Base-by-base conservation (phyloP, 768 basidiomycete species). In the Kwoniella sp. region DNA sequence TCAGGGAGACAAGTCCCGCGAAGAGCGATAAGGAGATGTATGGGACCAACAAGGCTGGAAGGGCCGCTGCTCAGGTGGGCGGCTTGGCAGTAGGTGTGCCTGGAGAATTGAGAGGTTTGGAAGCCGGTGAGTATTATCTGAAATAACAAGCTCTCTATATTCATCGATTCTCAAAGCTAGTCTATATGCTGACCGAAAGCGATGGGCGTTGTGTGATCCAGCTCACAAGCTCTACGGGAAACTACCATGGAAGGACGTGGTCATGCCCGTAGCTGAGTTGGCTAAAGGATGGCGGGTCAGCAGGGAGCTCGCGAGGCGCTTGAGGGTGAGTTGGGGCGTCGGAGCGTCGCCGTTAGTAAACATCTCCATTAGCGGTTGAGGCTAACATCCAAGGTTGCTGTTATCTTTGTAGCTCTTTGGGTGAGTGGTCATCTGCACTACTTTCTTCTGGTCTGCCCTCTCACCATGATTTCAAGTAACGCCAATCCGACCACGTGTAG, bases 1-100 rank as follows among this genome's bases (percentile, higher is more conserved):
- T 92, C 78, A 86, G 95, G 48, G 95, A 97, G 81, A 88, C 87
- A 0, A 92, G 90, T 0, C 92, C 95, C 0, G 85, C 85, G 0
- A 79, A 86, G 34, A 84, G 92, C 4, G 90, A 89, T 74, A 79
- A 83, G 45, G 87, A 87, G 4, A 97, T 97, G 93, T 97, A 87
- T 81, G 72, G 75, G 73, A 81, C 34, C 0, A 81, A 84, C 13
- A 78, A 87, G 48, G 83, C 90, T 2, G 68, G 78, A 3, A 65
- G 71, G 50, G 54, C 62, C 4, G 81, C 83, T 1, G 84, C 92
- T 20, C 83, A 73, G 63, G 87, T 84, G 62, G 95, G 96, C 2
- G 94, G 96, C 2, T 82, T 97, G 59, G 80, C 92, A 5, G 86
- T 95, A n/a, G 94, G 86, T 25, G 89, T 96, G 0, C 96, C 96